Evolutionary conservation across 768 basidiomycete species (phyloP), one percentile per base, ranked within the genome.

Genomic region (Kockovaella imperatae): DNA sequence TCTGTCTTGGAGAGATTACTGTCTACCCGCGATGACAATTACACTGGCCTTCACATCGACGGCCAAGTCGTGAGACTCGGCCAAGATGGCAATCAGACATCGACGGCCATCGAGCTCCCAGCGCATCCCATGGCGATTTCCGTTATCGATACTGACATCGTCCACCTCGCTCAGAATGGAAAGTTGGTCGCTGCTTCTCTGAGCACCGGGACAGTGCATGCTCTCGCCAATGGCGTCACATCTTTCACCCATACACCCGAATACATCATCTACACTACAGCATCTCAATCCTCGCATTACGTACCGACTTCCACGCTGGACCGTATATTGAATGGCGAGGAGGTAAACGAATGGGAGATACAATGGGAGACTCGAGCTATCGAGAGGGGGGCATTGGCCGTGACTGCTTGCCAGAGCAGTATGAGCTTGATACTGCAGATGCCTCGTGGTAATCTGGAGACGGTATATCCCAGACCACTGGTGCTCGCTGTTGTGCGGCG

Each of bases 381-480:
- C 1, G 95, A 99, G 70, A 75, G 95, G 25, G 95, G 95, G 3
- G 83, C 87, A 5, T 74, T 83, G 50, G 90, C 96, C 28, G 89
- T 97, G 3, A 81, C 83, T 0, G 85, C 83, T 11, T 83, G 95
- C 0, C 84, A 90, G 0, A 88, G 83, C 50, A 74, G 80, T 6
- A 96, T 91, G 87, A 82, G 78, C 58, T 71, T 99, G 28, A 86
- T 97, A 0, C 74, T 99, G 8, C 95, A 99, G 72, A 97, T 97
- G 93, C 95, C 93, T 0, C 75, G 95, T 56, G 95, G 95, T 1
- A 97, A 97, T 71, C 65, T 99, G 52, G 95, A 99, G 74, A 96
- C 89, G 1, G 83, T 99, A 45, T 87, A 84, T 60, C 95, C 95
- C 3, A 76, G 95, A 35, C 86, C 91, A 11, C 71, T 99, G 59